These are phyloP conservation scores for Cornus controversa DNA, from an alignment of 148 eudicot species.

Conservation along the genomic window DNA sequence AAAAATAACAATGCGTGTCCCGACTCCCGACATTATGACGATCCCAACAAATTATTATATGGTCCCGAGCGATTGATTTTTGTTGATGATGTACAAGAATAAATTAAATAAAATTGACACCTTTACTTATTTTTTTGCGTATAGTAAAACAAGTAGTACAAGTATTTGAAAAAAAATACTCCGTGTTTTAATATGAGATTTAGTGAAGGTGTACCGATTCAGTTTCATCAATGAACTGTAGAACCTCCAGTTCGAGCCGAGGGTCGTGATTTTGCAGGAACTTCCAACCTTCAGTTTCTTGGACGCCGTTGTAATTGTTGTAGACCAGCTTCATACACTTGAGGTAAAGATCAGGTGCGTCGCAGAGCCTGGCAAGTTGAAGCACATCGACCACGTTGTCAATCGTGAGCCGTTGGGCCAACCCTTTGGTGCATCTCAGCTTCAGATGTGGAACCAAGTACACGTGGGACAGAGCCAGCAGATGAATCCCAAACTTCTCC, in stretches of 20 bases:
- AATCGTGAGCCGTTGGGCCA: conserved; percentile 45
- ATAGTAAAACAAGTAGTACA: too few relatives aligned
- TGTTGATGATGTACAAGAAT: too few relatives aligned
- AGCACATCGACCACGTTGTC: conserved; percentile 81
- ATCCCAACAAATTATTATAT: too few relatives aligned
- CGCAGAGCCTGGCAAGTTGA: conserved; percentile 78
- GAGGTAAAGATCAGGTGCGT: conserved; percentile 79
- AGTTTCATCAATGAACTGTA: conserved; percentile 84
- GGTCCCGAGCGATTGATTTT: too few relatives aligned
- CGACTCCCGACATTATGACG: too few relatives aligned
- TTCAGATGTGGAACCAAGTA: conserved; percentile 75
- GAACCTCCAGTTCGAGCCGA: conserved; percentile 73
- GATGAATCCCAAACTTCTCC: conserved; percentile 82
- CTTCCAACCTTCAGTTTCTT: conserved; percentile 82
- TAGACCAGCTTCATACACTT: conserved; percentile 63
- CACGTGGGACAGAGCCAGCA: conserved; percentile 79
- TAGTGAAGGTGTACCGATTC: conserved; percentile 49
- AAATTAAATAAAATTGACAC: too few relatives aligned
- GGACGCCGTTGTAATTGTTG: conserved; percentile 50
- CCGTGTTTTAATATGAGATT: not conserved
- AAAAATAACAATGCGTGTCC: too few relatives aligned
- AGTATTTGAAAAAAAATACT: too few relatives aligned
- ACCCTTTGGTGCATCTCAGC: conserved; percentile 63
- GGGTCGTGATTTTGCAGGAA: conserved; percentile 81
- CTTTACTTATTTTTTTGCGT: too few relatives aligned